Conservation (phyloP, 192 early-diverging fungal species). For the Linnemannia schmuckeri region DNA sequence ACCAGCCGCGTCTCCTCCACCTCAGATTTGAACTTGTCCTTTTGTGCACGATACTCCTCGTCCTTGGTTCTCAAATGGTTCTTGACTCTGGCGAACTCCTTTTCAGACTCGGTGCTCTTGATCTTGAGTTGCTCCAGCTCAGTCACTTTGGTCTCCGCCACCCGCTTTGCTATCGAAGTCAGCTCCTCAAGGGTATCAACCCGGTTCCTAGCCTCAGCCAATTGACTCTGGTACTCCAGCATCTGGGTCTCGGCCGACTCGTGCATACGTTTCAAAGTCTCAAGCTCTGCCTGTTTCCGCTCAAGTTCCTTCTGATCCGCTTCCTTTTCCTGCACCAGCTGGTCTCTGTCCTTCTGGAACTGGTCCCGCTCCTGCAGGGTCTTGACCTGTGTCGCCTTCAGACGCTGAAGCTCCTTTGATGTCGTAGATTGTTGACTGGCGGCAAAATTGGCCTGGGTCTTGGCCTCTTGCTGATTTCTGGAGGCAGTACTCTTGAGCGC, state of each 20-base stretch:
- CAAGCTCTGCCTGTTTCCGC: constrained; percentile 33
- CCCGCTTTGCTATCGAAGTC: constrained; percentile 51
- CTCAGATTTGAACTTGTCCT: constrained; percentile 11
- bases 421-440: constrained; percentile 8
- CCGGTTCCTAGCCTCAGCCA: constrained; percentile 29
- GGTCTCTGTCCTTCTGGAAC: constrained; percentile 19
- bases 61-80: constrained; percentile 12
- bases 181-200: constrained; percentile 45
- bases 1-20: constrained; percentile 31
- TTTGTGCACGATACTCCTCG: constrained; percentile 18
- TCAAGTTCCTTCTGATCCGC: constrained; percentile 25
- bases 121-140: constrained; percentile 27
- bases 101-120: constrained; percentile 19
- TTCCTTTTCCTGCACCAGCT: constrained; percentile 6
- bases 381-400: constrained; percentile 32
- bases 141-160: constrained; percentile 36
- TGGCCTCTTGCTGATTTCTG: constrained; percentile 35
- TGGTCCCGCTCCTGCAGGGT: constrained; percentile 30
- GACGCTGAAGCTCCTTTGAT: constrained; percentile 18
- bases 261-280: constrained; percentile 26
- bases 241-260: constrained; percentile 28
- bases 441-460: neutral
- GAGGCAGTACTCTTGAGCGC: neutral
- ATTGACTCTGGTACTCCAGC: constrained; percentile 30
- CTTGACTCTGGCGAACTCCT: neutral